Evolutionary conservation across 306 rosid species (phyloP), one percentile per base, ranked within the genome.

Genomic region (Vicia sativa): DNA sequence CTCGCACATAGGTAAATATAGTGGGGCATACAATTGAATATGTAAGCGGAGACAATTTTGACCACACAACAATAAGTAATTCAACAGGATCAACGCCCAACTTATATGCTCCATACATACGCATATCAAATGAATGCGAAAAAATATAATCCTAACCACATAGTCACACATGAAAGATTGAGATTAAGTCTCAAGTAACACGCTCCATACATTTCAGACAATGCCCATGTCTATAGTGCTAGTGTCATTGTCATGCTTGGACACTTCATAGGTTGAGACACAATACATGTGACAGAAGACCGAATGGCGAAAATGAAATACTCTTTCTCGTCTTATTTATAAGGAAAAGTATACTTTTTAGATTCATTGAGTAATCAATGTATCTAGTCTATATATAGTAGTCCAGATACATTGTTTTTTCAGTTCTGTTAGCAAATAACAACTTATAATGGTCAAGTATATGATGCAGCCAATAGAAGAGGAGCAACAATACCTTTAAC

Each of bases 401-500:
- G 28, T 25, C 28, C 4, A 25, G 28, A 25, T 25, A 25, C 28
- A 25, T 2, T 25, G 4, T 25, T 25, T 25, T 1, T 25, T 25
- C 28, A 25, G 43, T 8, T 61, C 37, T 34, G 19, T 45, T 45
- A 28, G 72, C 26, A 11, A 43, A 64, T 49, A 70, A 71, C 12
- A 50, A 31, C 65, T 13, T 19, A 39, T 10, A 50, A 58, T 35
- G 6, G 35, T 67, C 42, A 55, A 59, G 50, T 76, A 56, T 44
- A 41, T 26, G 31, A 60, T 14, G 48, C 26, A 29, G 42, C 35
- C 14, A 21, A 38, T 13, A 18, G 50, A 56, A 74, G 62, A 48
- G 11, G 29, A 55, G 34, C 13, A 43, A 41, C 58, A 69, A 48
- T 11, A 80, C 88, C 88, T 78, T 84, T 80, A 67, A 84, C 83